Conservation (phyloP, 306 rosid species). For the Pyrus pyrifolia region DNA sequence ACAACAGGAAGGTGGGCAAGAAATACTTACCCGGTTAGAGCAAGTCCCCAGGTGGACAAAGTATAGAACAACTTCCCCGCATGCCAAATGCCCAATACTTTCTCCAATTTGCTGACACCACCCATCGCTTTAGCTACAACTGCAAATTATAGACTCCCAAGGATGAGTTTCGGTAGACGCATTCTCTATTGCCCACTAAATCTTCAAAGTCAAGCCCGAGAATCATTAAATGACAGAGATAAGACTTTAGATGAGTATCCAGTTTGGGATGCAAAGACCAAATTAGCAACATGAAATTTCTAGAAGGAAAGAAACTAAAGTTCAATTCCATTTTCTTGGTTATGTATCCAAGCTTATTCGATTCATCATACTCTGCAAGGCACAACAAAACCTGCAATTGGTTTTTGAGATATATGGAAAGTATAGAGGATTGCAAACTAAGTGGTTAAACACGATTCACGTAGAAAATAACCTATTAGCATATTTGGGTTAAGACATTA, state of each 20-base stretch:
- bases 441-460: background rate
- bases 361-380: background rate
- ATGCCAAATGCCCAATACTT: slow-evolving; percentile 60
- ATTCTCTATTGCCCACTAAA: background rate
- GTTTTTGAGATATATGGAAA: background rate
- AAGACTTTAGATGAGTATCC: background rate
- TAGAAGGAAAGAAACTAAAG: background rate
- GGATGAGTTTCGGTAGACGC: slow-evolving; percentile 7
- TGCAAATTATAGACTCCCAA: slow-evolving; percentile 32
- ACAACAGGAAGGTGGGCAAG: background rate
- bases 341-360: background rate
- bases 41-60: slow-evolving; percentile 94
- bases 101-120: slow-evolving; percentile 65
- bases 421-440: background rate
- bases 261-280: background rate
- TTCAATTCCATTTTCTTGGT: background rate
- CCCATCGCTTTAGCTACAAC: slow-evolving; percentile 62
- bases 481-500: slow-evolving; percentile 6
- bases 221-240: background rate
- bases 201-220: slow-evolving; percentile 1
- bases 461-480: slow-evolving; percentile 7
- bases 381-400: background rate
- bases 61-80: slow-evolving; percentile 81
- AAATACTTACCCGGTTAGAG: slow-evolving; percentile 66
- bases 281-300: slow-evolving; percentile 5